phyloP scores from a whole-genome alignment of 2,329 filamentous ascomycete genomes.

The Alternaria gaisen region DNA sequence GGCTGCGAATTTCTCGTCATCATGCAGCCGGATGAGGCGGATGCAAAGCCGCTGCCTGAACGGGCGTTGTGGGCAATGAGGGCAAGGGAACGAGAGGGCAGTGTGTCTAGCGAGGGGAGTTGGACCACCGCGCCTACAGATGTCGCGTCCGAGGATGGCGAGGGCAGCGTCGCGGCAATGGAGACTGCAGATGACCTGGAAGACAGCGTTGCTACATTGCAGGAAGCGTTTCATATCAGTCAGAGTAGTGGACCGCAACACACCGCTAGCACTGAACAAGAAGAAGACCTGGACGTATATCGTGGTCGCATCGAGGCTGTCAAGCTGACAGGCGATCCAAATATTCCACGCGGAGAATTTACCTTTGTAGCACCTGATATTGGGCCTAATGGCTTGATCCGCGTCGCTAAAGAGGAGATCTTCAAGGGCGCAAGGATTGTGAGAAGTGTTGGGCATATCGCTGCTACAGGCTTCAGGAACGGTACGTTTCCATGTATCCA shows the following conservation, averaged over 20 bases:
- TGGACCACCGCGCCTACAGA: conserved; percentile 46
- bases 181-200: conserved; percentile 44
- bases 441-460: conserved; percentile 78
- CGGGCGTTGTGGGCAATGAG: conserved; percentile 41
- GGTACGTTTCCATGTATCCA: conserved; percentile 62
- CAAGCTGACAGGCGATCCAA: conserved; percentile 90
- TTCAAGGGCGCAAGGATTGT: conserved; percentile 82
- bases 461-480: conserved; percentile 72
- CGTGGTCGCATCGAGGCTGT: conserved; percentile 79
- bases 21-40: conserved; percentile 70
- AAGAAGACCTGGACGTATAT: conserved; percentile 54
- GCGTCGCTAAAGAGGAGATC: conserved; percentile 69
- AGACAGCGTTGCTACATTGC: conserved; percentile 51
- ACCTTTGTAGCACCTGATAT: conserved; percentile 85
- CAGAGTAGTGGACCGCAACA: not conserved
- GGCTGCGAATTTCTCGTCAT: conserved; percentile 89
- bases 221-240: conserved; percentile 16
- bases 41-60: conserved; percentile 50
- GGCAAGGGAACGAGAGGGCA: conserved; percentile 36
- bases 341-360: conserved; percentile 85
- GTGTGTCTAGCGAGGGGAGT: conserved; percentile 40
- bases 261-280: conserved; percentile 19
- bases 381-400: conserved; percentile 69
- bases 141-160: conserved; percentile 18
- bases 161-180: conserved; percentile 19